Base-by-base conservation (phyloP, 495 filamentous ascomycete genomes). In the Neurospora sp. region DNA sequence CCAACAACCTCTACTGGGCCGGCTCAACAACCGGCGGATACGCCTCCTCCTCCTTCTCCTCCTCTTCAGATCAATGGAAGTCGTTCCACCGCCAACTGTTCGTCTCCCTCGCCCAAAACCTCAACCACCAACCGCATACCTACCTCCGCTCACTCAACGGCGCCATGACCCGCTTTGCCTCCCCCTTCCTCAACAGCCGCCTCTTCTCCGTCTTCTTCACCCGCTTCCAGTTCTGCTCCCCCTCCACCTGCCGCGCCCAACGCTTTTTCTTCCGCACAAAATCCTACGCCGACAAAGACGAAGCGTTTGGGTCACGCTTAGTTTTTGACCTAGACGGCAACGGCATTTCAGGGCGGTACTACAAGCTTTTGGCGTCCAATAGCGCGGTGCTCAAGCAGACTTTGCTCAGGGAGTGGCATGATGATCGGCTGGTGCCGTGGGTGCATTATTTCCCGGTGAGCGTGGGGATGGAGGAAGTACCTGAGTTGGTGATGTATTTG, bases 271-370 rank as follows among this genome's bases (percentile, higher is more conserved):
- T 83, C 75, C 71, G 73, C 44, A 20, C 31, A 9, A 70, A 41
- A 22, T 69, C 76, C 2, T 79, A 76, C 74, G 69, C 70, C 69
- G 70, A 73, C 71, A 20, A 31, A 16, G 72, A 76, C 76, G 70
- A 72, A 35, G 68, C 79, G 20, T 68, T 81, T 40, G 22, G 68
- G 3, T 74, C 76, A 44, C 74, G 78, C 2, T 61, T 82, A 27
- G 82, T 84, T 1, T 85, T 86, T 41, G 87, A 90, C 71, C 69
- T 87, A 0, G 88, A 89, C 75, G 87, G 88, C n/a, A 89, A 88
- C 78, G 82, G 83, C 9, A 84, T 87, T 70, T 85, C 81, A 5
- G 85, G 84, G 0, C 82, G 88, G 1, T 89, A 80, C 75, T 83
- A 85, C 72, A 82, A 80, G 16, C 79, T 89, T 7, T 79, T 89